Conservation (phyloP, 768 basidiomycete species). For the Phaeotremella skinneri region DNA sequence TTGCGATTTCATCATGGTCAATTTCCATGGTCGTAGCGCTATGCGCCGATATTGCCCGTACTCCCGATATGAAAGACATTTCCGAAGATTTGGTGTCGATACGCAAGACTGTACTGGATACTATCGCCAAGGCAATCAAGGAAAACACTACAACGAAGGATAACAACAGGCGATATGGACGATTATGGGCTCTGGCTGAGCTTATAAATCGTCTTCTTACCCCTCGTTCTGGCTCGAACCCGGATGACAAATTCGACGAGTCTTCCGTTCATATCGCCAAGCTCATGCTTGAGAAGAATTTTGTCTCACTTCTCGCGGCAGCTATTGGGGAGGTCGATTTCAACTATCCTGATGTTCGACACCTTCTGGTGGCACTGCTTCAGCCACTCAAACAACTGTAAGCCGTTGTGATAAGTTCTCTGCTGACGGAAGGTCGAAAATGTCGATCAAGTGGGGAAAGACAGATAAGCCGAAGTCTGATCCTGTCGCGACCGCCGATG, state of each 20-base stretch:
- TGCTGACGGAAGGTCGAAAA: slow-evolving; percentile 66
- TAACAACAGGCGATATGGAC: slow-evolving; percentile 74
- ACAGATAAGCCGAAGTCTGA: slow-evolving; percentile 56
- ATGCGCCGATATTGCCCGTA: slow-evolving; percentile 76
- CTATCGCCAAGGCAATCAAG: slow-evolving; percentile 79
- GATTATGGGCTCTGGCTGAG: slow-evolving; percentile 79
- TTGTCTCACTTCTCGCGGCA: slow-evolving; percentile 80
- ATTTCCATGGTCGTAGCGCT: slow-evolving; percentile 81
- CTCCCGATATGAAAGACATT: slow-evolving; percentile 70
- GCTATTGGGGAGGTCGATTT: slow-evolving; percentile 90
- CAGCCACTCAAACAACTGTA: slow-evolving; percentile 86
- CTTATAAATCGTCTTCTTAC: slow-evolving; percentile 83
- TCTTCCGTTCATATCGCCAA: slow-evolving; percentile 89
- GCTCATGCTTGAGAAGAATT: slow-evolving; percentile 97
- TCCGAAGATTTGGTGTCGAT: slow-evolving; percentile 75
- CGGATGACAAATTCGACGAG: slow-evolving; percentile 62
- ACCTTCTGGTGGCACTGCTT: slow-evolving; percentile 79
- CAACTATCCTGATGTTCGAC: slow-evolving; percentile 87
- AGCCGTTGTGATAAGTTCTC: slow-evolving; percentile 42
- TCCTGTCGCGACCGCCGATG: slow-evolving; percentile 49
- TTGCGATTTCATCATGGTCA: slow-evolving; percentile 52
- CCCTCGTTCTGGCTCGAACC: slow-evolving; percentile 58
- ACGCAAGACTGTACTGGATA: slow-evolving; percentile 88
- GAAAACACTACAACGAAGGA: slow-evolving; percentile 64
- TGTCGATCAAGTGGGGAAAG: slow-evolving; percentile 97